A percentile compares a stretch with the other conserved stretches of the same genome.
Conservation (phyloP, 106 monocot species). For the Cymbidium sinense region DNA sequence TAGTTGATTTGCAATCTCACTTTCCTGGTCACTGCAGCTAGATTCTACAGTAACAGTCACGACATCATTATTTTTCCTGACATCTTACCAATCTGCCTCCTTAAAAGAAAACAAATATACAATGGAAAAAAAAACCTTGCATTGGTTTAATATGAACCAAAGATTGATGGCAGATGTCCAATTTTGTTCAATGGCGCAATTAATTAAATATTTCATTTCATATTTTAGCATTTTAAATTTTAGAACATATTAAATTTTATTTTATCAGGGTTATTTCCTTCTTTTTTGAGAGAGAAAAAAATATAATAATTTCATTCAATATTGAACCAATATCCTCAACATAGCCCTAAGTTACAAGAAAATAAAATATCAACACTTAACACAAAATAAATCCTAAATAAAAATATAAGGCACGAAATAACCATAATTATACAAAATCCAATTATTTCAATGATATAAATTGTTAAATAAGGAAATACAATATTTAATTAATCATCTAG, state of each 20-base stretch:
- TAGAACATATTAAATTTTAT: not conserved
- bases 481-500: too few relatives aligned
- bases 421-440: too few relatives aligned
- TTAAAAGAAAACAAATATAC: not conserved
- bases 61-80: not conserved
- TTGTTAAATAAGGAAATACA: too few relatives aligned
- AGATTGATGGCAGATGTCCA: not conserved
- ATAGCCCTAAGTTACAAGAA: not conserved
- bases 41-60: not conserved
- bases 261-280: not conserved
- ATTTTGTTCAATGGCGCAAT: too few relatives aligned
- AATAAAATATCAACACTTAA: too few relatives aligned
- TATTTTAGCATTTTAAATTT: not conserved
- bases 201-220: not conserved
- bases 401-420: too few relatives aligned
- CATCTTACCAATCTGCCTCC: not conserved
- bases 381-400: too few relatives aligned
- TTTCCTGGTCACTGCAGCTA: not conserved
- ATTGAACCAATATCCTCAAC: not conserved
- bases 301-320: not conserved
- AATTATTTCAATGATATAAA: too few relatives aligned
- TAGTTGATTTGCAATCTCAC: not conserved
- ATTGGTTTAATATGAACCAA: not conserved
- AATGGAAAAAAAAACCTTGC: not conserved
- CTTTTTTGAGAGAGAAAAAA: not conserved